These are phyloP conservation scores for Nicotiana tomentosiformis DNA, from an alignment of 257 asterid genomes.

Conservation along the genomic window DNA sequence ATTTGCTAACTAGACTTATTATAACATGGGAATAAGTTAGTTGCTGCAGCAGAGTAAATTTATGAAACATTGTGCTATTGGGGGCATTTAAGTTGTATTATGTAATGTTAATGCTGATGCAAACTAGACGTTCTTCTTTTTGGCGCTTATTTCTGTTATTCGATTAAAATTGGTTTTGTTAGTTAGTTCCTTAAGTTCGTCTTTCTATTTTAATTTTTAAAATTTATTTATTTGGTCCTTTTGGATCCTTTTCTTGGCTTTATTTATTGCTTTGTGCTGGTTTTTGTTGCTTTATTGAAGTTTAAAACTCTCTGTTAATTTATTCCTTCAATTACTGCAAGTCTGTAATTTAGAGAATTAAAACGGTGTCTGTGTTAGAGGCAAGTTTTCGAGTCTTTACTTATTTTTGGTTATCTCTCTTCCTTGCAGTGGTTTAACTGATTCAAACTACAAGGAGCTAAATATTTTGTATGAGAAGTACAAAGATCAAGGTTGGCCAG, in stretches of 20 bases:
- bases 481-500: conserved; percentile 58
- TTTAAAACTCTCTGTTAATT: background rate
- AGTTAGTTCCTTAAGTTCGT: background rate
- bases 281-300: background rate
- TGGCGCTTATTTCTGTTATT: background rate
- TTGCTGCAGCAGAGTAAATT: background rate
- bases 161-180: background rate
- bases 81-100: background rate
- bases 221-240: background rate
- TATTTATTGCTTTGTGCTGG: background rate
- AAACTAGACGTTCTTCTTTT: background rate
- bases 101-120: background rate
- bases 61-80: background rate
- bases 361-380: background rate
- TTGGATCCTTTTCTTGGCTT: background rate
- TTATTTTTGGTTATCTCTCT: background rate
- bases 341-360: background rate
- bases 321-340: background rate
- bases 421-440: conserved; percentile 56
- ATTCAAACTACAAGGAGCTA: conserved; percentile 75
- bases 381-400: background rate
- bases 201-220: background rate
- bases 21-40: background rate
- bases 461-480: conserved; percentile 66
- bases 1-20: background rate